Base-by-base conservation (phyloP, 2,329 filamentous ascomycete species). In the Ophiostoma triangulosporum region DNA sequence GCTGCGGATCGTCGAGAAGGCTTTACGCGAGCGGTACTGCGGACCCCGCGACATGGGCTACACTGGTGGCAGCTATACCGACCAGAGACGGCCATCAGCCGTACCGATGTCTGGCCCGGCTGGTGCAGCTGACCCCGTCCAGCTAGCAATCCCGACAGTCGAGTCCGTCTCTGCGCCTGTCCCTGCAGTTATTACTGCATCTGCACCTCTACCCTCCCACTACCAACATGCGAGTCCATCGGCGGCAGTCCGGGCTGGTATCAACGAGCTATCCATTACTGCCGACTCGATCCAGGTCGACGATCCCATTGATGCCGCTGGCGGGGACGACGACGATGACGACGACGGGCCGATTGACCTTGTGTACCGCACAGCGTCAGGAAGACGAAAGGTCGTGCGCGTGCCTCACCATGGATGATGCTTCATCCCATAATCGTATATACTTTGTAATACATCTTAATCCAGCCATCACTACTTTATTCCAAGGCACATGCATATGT, bases 351-450 rank as follows among this genome's bases (percentile, higher is more conserved):
- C 31, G 0, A 35, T 57, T 33, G 54, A 54, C 14, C 51, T 60
- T 11, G 58, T 58, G n/a, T 60, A 57, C 27, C 53, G 58, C 15
- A 58, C 58, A 15, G 58, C 58, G 3, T 56, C 58, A 3, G 58
- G 57, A 11, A 53, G 49, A 11, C 55, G 50, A 12, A 35, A 26
- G 20, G 32, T 36, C 22, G 17, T 50, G 32, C 48, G 24, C 24
- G 14, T 50, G 12, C 48, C 48, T 12, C 29, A 31, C n/a, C 12
- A 20, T 22, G 29, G 46, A 0, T 48, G 29, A 32, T 17, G 14
- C n/a, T 33, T 33, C 15, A 3, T 33, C 31, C n/a, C n/a, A n/a
- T n/a, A n/a, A n/a, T 24, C 38, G 14, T 12, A 40, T 40, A 6
- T 24, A 3, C 3, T 43, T 15, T 24, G 20, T 14, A 24, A 43